Evolutionary conservation across 106 monocot genomes (phyloP), one percentile per base, ranked within the genome.

Genomic region (Agapanthus africanus): DNA sequence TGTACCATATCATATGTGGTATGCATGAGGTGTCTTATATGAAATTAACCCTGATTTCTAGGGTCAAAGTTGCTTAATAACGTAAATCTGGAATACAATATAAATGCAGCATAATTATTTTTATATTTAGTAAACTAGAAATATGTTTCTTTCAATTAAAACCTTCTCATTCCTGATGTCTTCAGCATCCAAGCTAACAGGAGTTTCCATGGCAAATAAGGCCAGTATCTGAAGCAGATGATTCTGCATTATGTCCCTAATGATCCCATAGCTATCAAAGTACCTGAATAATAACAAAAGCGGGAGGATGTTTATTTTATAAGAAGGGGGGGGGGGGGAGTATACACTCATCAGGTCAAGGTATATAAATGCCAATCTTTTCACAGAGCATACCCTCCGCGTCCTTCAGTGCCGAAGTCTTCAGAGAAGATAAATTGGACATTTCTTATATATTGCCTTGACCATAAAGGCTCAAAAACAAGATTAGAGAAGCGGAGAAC

Each of bases 131-230:
- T n/a, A n/a, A n/a, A n/a, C n/a, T n/a, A n/a, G n/a, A n/a, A n/a
- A n/a, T 54, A 27, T 54, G 8, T 46, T 54, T 54, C 26, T 8
- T 13, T 26, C 5, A 54, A 7, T n/a, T n/a, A n/a, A 67, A 21
- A 94, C 94, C 90, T 94, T 94, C 59, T 94, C 94, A 77, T 94
- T 94, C 63, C 90, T 77, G 23, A 94, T 85, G 52, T 94, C 94
- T 44, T 94, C 94, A 30, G 94, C 90, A 63, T 94, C 83, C 63
- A 94, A 74, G 76, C 90, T 90, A 47, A 85, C 86, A 67, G 94
- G 94, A 66, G 94, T 94, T 81, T 94, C 94, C 94, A 94, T 95
- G 7, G 95, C 85, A 76, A 91, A 95, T 33, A 95, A 74, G 25
- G 95, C 88, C 33, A 91, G 52, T 79, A 91, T 91, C 68, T 95